Evolutionary conservation across 106 monocot genomes (phyloP), one percentile per base, ranked within the genome.

Genomic region (Allium cepa): DNA sequence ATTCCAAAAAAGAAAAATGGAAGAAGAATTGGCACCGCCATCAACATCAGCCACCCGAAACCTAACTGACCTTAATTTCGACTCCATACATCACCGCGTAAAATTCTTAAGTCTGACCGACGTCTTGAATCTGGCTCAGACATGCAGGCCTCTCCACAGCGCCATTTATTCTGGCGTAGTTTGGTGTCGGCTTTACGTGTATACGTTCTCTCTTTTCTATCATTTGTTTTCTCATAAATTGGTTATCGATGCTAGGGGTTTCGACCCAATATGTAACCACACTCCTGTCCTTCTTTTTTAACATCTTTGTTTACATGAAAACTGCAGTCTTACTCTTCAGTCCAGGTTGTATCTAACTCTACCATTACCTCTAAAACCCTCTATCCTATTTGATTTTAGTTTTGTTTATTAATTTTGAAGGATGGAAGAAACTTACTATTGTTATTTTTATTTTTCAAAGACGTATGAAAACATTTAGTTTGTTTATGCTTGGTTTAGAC

Each of bases 181-280:
- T 75, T 92, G 91, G 91, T 63, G 63, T 67, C 82, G 75, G 65
- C 66, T 84, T 57, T 78, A 67, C 80, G 17, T 28, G 91, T 87
- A 75, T 9, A 49, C 48, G 5, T 4, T 12, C 11, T 62, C 62
- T 46, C 62, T 36, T 26, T 2, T 62, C 1, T 11, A 26, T 27
- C 27, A 1, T 62, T 62, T 62, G 22, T 28, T 62, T 62, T 22
- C 10, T 64, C 17, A 10, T 9, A 49, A 17, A 16, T 8, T 8
- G 26, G 18, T 16, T 3, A 60, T 60, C 7, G 53, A 55, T 55
- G 53, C 36, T 36, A 22, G 0, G 5, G 0, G 36, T 36, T 36
- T 36, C 36, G 36, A 36, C 36, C 36, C 1, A 36, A 36, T 36
- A 36, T 36, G 36, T 36, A 5, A 36, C 4, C 36, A 36, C 36